phyloP scores from a whole-genome alignment of 2,329 filamentous ascomycete genomes.

The Orbilia brochopaga region DNA sequence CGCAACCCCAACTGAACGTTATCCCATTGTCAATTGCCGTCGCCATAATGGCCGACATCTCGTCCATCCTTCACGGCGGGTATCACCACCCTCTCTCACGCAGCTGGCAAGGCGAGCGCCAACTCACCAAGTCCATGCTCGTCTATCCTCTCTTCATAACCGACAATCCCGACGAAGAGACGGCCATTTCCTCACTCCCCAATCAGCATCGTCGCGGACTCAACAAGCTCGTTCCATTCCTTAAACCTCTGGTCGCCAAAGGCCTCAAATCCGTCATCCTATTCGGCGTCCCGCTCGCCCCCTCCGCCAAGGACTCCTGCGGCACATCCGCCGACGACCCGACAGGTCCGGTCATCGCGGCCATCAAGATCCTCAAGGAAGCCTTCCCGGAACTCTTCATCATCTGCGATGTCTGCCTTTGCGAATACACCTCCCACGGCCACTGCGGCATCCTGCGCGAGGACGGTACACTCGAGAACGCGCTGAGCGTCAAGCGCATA shows the following conservation, averaged over 20 bases:
- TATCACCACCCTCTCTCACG: constrained; percentile 80
- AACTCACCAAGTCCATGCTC: constrained; percentile 95
- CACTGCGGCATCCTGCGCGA: constrained; percentile 96
- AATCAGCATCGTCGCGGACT: constrained; percentile 84
- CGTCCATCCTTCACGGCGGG: constrained; percentile 80
- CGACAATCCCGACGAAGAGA: constrained; percentile 90
- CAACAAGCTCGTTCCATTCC: constrained; percentile 82
- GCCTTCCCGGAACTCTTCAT: constrained; percentile 91
- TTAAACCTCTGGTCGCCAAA: constrained; percentile 84
- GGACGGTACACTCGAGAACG: constrained; percentile 91
- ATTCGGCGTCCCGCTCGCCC: constrained; percentile 86
- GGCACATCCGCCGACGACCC: constrained; percentile 93
- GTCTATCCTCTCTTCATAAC: constrained; percentile 98
- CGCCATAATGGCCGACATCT: constrained; percentile 68
- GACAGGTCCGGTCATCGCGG: constrained; percentile 84
- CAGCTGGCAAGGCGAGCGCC: constrained; percentile 81
- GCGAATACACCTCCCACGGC: constrained; percentile 97
- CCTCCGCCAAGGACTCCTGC: constrained; percentile 83
- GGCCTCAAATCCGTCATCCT: constrained; percentile 91
- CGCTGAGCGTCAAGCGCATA: constrained; percentile 89
- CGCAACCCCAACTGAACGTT: constrained; percentile 16
- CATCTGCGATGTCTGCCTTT: constrained; percentile 90
- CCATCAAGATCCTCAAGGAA: constrained; percentile 81
- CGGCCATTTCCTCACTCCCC: constrained; percentile 84
- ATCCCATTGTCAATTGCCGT: neutral